Evolutionary conservation across 805 yeast species (phyloP).

Genomic region (Lachancea kluyveri): DNA sequence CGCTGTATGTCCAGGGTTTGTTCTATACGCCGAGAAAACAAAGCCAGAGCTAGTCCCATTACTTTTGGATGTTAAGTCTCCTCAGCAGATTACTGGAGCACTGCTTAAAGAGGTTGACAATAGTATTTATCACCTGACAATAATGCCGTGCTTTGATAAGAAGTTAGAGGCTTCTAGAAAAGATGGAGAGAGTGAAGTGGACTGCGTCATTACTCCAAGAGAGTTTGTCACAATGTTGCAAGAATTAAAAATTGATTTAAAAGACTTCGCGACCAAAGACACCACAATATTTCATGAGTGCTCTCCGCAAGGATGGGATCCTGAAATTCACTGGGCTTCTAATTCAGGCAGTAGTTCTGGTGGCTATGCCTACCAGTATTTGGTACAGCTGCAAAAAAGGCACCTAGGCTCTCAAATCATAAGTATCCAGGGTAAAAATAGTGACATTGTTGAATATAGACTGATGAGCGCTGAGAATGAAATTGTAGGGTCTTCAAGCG

Average conservation of each 20-base stretch:
- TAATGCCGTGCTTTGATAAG: conserved; percentile 98
- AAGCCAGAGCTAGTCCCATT: conserved; percentile 76
- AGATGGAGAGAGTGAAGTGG: conserved; percentile 69
- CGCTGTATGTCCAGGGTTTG: conserved; percentile 94
- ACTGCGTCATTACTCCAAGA: conserved; percentile 88
- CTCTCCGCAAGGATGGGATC: conserved; percentile 27
- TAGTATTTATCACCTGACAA: conserved; percentile 67
- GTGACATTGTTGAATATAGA: conserved; percentile 67
- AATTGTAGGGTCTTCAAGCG: conserved; percentile 51
- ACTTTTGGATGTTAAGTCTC: conserved; percentile 72
- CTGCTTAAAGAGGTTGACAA: conserved; percentile 48
- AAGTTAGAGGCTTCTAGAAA: conserved; percentile 90
- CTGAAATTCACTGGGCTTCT: conserved; percentile 58
- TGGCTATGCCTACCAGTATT: conserved; percentile 74
- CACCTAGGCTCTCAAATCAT: conserved; percentile 26
- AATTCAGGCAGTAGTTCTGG: conserved; percentile 83
- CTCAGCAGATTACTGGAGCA: conserved; percentile 89
- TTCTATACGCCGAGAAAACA: conserved; percentile 90
- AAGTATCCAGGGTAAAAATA: conserved; percentile 59
- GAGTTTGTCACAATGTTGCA: conserved; percentile 72
- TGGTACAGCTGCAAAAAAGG: conserved; percentile 35
- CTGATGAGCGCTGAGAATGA: conserved; percentile 37
- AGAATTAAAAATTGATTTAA: conserved; percentile 41
- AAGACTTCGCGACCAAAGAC: conserved; percentile 10
- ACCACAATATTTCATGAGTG: conserved; percentile 7